These are phyloP conservation scores for Fusarium buxicola DNA, from an alignment of 2,329 filamentous ascomycete species.

Conservation along the genomic window DNA sequence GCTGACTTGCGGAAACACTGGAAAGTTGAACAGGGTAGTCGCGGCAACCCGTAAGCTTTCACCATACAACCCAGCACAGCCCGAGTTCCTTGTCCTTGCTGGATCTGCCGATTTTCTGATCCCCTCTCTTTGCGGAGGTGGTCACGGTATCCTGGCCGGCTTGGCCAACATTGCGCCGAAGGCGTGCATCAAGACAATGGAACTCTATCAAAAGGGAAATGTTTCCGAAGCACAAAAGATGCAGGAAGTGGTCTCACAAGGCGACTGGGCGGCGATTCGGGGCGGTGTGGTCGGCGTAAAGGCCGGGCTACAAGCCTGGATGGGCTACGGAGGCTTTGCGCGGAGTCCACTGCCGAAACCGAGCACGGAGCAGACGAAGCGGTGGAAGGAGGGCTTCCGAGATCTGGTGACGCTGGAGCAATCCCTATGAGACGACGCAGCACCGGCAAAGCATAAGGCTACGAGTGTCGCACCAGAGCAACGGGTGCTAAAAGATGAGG, in stretches of 20 bases:
- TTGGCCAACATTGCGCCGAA: constrained; percentile 78
- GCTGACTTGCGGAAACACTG: constrained; percentile 77
- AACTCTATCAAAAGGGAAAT: constrained; percentile 69
- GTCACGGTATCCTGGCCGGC: constrained; percentile 77
- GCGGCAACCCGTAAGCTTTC: constrained; percentile 64
- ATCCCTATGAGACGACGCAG: constrained; percentile 51
- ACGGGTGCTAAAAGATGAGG: constrained; percentile 16
- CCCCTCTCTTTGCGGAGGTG: constrained; percentile 75
- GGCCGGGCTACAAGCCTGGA: constrained; percentile 72
- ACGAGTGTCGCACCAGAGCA: constrained; percentile 24
- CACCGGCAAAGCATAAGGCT: constrained; percentile 1
- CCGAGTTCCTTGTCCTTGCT: constrained; percentile 75
- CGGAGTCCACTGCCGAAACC: constrained; percentile 55
- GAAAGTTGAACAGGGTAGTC: constrained; percentile 73
- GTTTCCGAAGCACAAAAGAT: constrained; percentile 69
- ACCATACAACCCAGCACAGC: constrained; percentile 16
- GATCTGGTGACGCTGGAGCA: constrained; percentile 65
- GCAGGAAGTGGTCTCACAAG: constrained; percentile 73
- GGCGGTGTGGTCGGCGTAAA: constrained; percentile 79
- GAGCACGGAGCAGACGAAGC: constrained; percentile 59
- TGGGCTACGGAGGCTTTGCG: constrained; percentile 72
- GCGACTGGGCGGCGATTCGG: constrained; percentile 79
- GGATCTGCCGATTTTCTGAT: constrained; percentile 80
- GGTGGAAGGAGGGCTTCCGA: constrained; percentile 67
- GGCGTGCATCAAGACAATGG: constrained; percentile 70